Evolutionary conservation across 768 basidiomycete genomes (phyloP), one percentile per base, ranked within the genome.

Genomic region (Lepiota subincarnata): DNA sequence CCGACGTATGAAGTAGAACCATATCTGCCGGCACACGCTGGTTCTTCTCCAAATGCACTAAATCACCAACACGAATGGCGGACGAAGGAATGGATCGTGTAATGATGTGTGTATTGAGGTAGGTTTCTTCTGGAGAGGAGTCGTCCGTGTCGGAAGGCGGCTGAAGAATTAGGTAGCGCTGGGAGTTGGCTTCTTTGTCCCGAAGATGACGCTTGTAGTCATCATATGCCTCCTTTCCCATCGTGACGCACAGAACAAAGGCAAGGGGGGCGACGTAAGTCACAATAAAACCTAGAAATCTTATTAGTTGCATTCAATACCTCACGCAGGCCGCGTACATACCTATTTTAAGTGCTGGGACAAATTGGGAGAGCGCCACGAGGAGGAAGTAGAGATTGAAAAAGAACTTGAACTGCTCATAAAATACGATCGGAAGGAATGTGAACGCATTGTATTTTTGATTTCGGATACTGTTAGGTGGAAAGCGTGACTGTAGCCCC

Each of bases 381-480:
- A 98, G 85, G 10, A 98, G 82, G 66, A 99, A 99, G 70, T 98
- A 99, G 6, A 98, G 79, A 66, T 98, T 99, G 83, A 97, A 98
- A 76, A 99, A 99, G 78, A 96, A 98, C 70, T 98, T 98, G 86
- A 98, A 99, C 68, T 98, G 96, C 68, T 98, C 95, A 69, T 98
- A 98, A 67, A 98, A 83, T 41, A 98, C 95, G 59, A 98, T 82
- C 2, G 97, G 97, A 8, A 99, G 80, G 76, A 99, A 99, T n/a
- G 91, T 93, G 72, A 92, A 81, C 50, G 89, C 77, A 66, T 95
- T 96, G 78, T 98, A 98, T 74, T 99, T 99, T 70, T 98, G 96
- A 63, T 99, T 99, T 61, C 91, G 86, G 52, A 97, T 91, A 44
- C 87, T 86, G 70, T 99, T 99, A 26, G 94, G 80, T 14, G 96